Evolutionary conservation across 257 asterid genomes (phyloP).

Genomic region (Thymus quinquecostatus): DNA sequence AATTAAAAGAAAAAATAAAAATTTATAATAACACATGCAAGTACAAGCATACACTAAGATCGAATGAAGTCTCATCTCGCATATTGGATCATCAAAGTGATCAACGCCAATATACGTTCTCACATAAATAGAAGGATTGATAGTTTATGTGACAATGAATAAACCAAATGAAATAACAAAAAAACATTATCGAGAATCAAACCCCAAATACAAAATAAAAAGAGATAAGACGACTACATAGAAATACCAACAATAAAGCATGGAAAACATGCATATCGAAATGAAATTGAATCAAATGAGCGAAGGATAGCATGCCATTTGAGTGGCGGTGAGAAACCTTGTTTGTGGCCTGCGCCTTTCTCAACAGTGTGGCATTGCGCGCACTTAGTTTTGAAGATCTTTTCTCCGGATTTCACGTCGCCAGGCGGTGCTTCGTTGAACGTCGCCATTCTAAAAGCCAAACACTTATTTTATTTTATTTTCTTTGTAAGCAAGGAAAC

Average conservation of each 20-base stretch:
- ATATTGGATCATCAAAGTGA: background rate
- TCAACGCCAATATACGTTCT: background rate
- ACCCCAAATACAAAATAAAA: background rate
- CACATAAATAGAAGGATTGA: too few species aligned
- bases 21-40: background rate
- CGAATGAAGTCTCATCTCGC: background rate
- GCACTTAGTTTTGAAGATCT: conserved; percentile 83
- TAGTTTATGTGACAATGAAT: too few species aligned
- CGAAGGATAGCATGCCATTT: background rate
- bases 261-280: background rate
- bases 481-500: too few species aligned
- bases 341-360: conserved; percentile 94
- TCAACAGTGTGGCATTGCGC: conserved; percentile 95
- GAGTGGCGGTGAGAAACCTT: conserved; percentile 46
- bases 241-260: background rate
- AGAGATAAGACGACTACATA: background rate
- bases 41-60: too few species aligned
- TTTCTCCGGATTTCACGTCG: conserved; percentile 62
- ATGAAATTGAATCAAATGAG: background rate
- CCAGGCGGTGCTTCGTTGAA: conserved; percentile 82
- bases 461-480: background rate
- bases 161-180: too few species aligned
- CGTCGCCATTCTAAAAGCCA: conserved; percentile 53
- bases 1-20: background rate
- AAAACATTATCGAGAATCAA: background rate